Percentiles rank a stretch among this genome's conserved stretches.
Conservation (phyloP, 805 yeast genomes). For the Candida sithepensis region DNA sequence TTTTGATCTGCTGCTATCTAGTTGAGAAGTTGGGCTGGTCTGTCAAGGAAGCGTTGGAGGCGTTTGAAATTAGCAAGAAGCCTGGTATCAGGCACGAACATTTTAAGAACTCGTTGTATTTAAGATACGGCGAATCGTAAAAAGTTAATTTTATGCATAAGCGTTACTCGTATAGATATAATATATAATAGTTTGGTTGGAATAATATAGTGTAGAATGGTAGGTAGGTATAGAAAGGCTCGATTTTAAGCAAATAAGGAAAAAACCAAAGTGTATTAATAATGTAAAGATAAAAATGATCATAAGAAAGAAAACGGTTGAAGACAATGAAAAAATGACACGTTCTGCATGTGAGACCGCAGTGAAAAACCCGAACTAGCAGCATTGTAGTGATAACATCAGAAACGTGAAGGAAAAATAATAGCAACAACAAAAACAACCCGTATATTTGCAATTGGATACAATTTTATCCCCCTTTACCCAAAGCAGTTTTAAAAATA, state of each 20-base stretch:
- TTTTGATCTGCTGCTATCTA: conserved; percentile 64
- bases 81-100: conserved; percentile 81
- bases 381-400: too few species aligned
- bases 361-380: too few species aligned
- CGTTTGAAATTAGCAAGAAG: conserved; percentile 51
- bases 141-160: too few species aligned
- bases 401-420: too few species aligned
- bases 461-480: not conserved
- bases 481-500: not conserved
- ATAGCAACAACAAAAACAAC: too few species aligned
- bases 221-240: too few species aligned
- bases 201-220: not conserved
- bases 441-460: too few species aligned
- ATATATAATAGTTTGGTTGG: not conserved
- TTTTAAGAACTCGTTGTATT: conserved; percentile 67
- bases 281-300: not conserved
- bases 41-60: conserved; percentile 60
- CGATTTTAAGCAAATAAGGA: too few species aligned
- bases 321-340: not conserved
- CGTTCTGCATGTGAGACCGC: too few species aligned
- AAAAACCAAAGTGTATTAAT: not conserved
- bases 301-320: not conserved
- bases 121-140: conserved; percentile 47
- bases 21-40: conserved; percentile 57
- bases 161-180: not conserved